Conservation (phyloP, 495 filamentous ascomycete species). For the Aspergillus olivimuriae region DNA sequence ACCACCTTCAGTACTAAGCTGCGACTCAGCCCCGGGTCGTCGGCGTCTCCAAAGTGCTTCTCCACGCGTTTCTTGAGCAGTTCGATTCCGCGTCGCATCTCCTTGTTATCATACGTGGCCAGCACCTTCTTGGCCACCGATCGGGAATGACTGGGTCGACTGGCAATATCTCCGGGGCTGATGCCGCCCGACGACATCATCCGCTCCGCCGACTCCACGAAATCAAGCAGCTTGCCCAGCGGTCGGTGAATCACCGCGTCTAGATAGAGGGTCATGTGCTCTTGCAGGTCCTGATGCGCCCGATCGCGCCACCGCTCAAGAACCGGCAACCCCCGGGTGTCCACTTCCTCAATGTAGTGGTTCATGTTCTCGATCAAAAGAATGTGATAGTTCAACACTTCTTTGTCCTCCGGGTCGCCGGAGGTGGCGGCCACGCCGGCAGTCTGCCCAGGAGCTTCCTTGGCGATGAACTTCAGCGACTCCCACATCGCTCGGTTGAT, state of each 20-base stretch:
- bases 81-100: constrained; percentile 79
- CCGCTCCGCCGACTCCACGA: constrained; percentile 74
- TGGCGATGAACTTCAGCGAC: constrained; percentile 88
- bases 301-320: constrained; percentile 74
- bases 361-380: constrained; percentile 98
- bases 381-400: constrained; percentile 92
- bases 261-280: constrained; percentile 83
- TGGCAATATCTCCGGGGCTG: constrained; percentile 50
- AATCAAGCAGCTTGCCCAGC: constrained; percentile 83
- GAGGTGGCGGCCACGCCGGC: constrained; percentile 46
- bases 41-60: constrained; percentile 90
- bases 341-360: constrained; percentile 88
- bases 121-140: constrained; percentile 78
- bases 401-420: constrained; percentile 82
- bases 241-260: constrained; percentile 83
- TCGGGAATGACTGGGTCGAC: constrained; percentile 72
- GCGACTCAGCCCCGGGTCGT: constrained; percentile 61
- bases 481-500: constrained; percentile 98
- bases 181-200: constrained; percentile 47
- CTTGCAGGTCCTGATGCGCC: constrained; percentile 71
- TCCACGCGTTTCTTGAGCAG: constrained; percentile 82
- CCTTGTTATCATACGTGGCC: constrained; percentile 69
- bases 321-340: constrained; percentile 64
- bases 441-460: constrained; percentile 67
- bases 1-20: constrained; percentile 70